Base-by-base conservation (phyloP, 768 basidiomycete genomes). In the Kwoniella botswanensis region DNA sequence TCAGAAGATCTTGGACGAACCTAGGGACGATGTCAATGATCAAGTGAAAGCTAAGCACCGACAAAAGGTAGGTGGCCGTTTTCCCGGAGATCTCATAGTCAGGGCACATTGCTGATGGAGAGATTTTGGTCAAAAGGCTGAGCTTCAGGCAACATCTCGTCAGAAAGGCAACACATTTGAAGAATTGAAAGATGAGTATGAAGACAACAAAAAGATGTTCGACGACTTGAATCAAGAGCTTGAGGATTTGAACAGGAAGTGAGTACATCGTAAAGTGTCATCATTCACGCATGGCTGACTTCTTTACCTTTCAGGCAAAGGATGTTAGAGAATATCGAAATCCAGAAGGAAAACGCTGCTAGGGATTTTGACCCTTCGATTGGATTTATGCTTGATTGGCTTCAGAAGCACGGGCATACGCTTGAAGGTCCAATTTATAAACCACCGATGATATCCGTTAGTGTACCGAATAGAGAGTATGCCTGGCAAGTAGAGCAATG, bases 371-470 rank as follows among this genome's bases (percentile, higher is more conserved):
- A 94, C 75, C 71, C 73, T 5, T 77, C 75, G 1, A 75, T 77
- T 22, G 74, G 41, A 1, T 83, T 67, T 53, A 67, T 76, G 13
- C 68, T 83, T 17, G 70, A 79, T 13, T 83, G 81, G 81, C 70
- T 82, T 22, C 52, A 60, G 24, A 22, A 76, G 13, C 89, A 94
- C 77, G 86, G 85, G 58, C 60, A 87, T 71, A 84, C 85, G 68
- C 94, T 98, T 86, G 88, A 88, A 80, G 90, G 89, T 88, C 87
- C 90, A 65, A 89, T 98, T n/a, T 89, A 91, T 70, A 92, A 94
- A 82, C 96, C 97, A 17, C 89, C 94, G 0, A 85, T 89, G 74
- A 86, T 99, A 68, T 88, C 88, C 13, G 84, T 93, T 53, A 89
- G 85, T 21, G 87, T 96, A 15, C 88, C 90, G 17, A 87, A 94